Percentiles rank a stretch among this genome's conserved stretches.
phyloP scores from a whole-genome alignment of 129 eudicot genomes.

The Mikania micrantha region DNA sequence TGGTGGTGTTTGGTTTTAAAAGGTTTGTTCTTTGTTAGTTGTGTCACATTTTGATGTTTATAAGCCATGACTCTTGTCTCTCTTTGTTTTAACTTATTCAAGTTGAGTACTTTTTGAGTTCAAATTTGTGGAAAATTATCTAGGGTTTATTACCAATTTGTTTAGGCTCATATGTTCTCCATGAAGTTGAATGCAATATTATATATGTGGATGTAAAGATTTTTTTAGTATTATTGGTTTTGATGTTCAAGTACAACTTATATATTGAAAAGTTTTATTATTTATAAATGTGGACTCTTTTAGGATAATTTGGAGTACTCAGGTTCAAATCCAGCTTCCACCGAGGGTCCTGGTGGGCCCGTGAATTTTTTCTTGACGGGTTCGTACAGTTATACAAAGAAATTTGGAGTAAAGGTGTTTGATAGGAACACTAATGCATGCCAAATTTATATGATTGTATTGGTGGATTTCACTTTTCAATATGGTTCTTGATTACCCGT shows the following conservation, averaged over 20 bases:
- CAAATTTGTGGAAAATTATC: neutral
- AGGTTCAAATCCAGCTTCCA: neutral
- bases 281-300: neutral
- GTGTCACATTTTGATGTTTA: neutral
- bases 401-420: neutral
- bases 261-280: neutral
- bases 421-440: neutral
- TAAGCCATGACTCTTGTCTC: neutral
- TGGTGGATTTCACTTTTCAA: neutral
- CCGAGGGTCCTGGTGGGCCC: neutral
- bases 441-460: neutral
- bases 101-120: neutral
- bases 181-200: neutral
- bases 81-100: constrained; percentile 19
- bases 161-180: neutral
- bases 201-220: neutral
- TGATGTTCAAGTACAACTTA: neutral
- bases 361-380: neutral
- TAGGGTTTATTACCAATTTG: neutral
- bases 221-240: neutral
- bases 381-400: neutral
- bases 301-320: neutral
- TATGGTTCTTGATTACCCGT: neutral
- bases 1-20: constrained; percentile 18
- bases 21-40: constrained; percentile 13